phyloP scores from a whole-genome alignment of 192 early-diverging fungal genomes.

The Backusella liffmaniae region DNA sequence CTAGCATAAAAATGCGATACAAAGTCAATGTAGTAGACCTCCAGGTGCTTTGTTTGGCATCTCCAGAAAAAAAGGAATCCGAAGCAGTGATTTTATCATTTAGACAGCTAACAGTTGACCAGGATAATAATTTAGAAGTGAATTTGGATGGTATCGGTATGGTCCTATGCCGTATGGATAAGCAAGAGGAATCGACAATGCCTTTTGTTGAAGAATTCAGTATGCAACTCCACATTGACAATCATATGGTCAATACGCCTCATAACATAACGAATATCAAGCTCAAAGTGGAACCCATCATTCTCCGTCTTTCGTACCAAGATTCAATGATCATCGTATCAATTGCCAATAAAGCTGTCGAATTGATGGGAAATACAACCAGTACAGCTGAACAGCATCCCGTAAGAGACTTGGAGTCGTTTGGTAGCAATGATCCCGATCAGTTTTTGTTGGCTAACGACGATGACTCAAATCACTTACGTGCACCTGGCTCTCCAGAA shows the following conservation, averaged over 20 bases:
- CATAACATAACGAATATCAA: slow-evolving; percentile 55
- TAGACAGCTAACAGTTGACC: slow-evolving; percentile 62
- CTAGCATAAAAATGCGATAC: slow-evolving; percentile 18
- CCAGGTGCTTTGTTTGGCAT: slow-evolving; percentile 69
- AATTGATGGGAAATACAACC: slow-evolving; percentile 38
- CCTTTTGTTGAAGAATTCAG: slow-evolving; percentile 79
- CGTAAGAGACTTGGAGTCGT: background rate
- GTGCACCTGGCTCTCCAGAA: background rate
- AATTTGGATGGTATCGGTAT: slow-evolving; percentile 72
- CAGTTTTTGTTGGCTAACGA: background rate
- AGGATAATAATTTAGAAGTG: slow-evolving; percentile 57
- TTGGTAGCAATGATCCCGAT: background rate
- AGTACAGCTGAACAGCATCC: background rate
- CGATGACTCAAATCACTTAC: background rate
- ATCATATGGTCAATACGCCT: slow-evolving; percentile 46
- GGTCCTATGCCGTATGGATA: slow-evolving; percentile 74
- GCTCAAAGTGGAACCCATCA: slow-evolving; percentile 61
- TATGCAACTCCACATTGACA: slow-evolving; percentile 55
- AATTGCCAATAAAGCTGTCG: slow-evolving; percentile 57
- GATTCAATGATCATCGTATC: slow-evolving; percentile 67
- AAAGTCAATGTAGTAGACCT: slow-evolving; percentile 70
- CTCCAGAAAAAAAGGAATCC: slow-evolving; percentile 54
- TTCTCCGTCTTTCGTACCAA: slow-evolving; percentile 72
- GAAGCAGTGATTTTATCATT: slow-evolving; percentile 75
- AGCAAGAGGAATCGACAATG: slow-evolving; percentile 58